Base-by-base conservation (phyloP, 1,284 basidiomycete genomes). In the Trametes pubescens region DNA sequence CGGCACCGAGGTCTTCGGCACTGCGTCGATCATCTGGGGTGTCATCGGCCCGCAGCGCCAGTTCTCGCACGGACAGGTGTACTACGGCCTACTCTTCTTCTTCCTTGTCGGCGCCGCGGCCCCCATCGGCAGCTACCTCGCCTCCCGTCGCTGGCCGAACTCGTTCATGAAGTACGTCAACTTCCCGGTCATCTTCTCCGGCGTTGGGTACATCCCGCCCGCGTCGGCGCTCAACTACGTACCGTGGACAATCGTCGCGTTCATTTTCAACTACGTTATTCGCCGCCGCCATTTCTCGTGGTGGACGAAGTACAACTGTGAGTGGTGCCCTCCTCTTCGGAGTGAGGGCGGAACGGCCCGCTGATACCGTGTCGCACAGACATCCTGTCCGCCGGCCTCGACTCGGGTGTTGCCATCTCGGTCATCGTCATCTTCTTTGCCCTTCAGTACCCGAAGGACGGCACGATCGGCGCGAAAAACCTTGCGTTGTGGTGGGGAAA, bases 121-220 rank as follows among this genome's bases (percentile, higher is more conserved):
- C 26, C 84, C 84, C 4, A 44, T 80, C 48, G 65, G 73, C 22
- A 72, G 76, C 29, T 85, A 78, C 75, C 22, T 77, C 65, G 66
- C 74, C 71, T 67, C 71, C 61, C 66, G 66, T 51, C 67, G 66
- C 62, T 84, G 76, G 77, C 84, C 79, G 60, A 79, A 80, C 69
- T 76, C 75, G 44, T 82, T 86, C 78, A 86, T 88, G 83, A 82
- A 89, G 64, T 93, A 90, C 73, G 79, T 93, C 75, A 93, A 93
- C 78, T 84, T 93, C 61, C 92, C 93, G 32, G 70, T 77, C 60
- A 73, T 78, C 59, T 75, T 80, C 64, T 72, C 69, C 46, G 79
- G 79, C 40, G 74, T 74, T 29, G 63, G 71, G 21, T 70, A 64
- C 63, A 77, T 80, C 34, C 82, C 82, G 0, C 80, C 81, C 18